These are phyloP conservation scores for Metschnikowia kunwiensis DNA, from an alignment of 805 yeast species.

Conservation along the genomic window DNA sequence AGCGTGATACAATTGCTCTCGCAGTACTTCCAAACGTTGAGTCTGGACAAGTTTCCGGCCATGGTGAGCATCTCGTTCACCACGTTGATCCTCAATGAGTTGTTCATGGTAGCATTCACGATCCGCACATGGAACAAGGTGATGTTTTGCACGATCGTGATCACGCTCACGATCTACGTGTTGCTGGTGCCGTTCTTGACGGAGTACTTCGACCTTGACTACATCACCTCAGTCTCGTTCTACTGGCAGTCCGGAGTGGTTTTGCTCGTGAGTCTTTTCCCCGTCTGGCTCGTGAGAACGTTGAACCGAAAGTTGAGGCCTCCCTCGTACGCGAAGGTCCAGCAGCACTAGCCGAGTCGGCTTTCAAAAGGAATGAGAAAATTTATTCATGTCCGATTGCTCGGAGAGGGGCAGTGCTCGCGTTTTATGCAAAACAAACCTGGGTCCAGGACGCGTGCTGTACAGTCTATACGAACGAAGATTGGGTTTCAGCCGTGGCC, in stretches of 20 bases:
- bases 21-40: slow-evolving; percentile 70
- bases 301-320: slow-evolving; percentile 78
- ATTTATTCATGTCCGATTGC: background rate
- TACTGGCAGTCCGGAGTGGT: slow-evolving; percentile 68
- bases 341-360: slow-evolving; percentile 64
- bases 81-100: slow-evolving; percentile 76
- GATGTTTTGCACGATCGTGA: slow-evolving; percentile 70
- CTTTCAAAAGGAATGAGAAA: too few species aligned
- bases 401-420: slow-evolving; percentile 1
- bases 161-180: slow-evolving; percentile 64
- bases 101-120: slow-evolving; percentile 90
- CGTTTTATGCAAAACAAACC: slow-evolving; percentile 1
- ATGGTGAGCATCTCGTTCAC: slow-evolving; percentile 89
- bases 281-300: slow-evolving; percentile 84
- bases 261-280: slow-evolving; percentile 68
- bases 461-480: slow-evolving; percentile 2
- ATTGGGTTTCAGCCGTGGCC: too few species aligned
- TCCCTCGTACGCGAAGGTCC: slow-evolving; percentile 96
- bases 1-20: slow-evolving; percentile 76
- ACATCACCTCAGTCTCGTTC: slow-evolving; percentile 55
- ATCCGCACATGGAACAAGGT: slow-evolving; percentile 85
- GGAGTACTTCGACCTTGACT: slow-evolving; percentile 80
- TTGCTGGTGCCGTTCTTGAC: slow-evolving; percentile 77
- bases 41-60: slow-evolving; percentile 49
- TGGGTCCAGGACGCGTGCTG: background rate